phyloP scores from a whole-genome alignment of 768 basidiomycete genomes.

The Suillus tomentosus region DNA sequence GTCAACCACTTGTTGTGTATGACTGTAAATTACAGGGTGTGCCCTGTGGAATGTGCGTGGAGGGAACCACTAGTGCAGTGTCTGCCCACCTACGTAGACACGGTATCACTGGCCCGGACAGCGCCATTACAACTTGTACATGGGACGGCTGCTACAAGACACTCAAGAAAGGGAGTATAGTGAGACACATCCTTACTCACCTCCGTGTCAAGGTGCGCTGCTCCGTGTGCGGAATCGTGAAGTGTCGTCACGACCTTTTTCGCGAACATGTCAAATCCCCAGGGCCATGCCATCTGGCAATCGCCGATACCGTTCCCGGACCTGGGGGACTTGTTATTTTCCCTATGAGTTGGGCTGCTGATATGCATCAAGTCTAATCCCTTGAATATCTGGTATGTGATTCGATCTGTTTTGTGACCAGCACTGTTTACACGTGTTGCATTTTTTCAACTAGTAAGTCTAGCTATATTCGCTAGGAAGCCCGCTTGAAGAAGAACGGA shows the following conservation, averaged over 20 bases:
- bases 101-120: background rate
- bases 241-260: background rate
- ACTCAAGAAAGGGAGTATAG: slow-evolving; percentile 2
- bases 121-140: background rate
- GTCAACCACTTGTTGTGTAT: background rate
- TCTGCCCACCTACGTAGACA: slow-evolving; percentile 12
- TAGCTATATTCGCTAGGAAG: background rate
- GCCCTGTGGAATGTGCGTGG: background rate
- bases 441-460: background rate
- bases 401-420: background rate
- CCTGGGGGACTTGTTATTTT: background rate
- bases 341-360: background rate
- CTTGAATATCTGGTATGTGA: background rate
- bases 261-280: background rate
- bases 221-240: background rate
- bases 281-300: background rate
- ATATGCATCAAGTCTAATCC: background rate
- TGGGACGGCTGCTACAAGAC: slow-evolving; percentile 6
- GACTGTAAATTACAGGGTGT: background rate
- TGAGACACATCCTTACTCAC: slow-evolving; percentile 13
- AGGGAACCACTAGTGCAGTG: slow-evolving; percentile 6
- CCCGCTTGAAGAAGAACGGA: too few species aligned
- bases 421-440: background rate
- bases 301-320: background rate
- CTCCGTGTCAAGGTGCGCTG: slow-evolving; percentile 4